Conservation (phyloP, 176 grass and related monocot genomes). For the Puya raimondii region DNA sequence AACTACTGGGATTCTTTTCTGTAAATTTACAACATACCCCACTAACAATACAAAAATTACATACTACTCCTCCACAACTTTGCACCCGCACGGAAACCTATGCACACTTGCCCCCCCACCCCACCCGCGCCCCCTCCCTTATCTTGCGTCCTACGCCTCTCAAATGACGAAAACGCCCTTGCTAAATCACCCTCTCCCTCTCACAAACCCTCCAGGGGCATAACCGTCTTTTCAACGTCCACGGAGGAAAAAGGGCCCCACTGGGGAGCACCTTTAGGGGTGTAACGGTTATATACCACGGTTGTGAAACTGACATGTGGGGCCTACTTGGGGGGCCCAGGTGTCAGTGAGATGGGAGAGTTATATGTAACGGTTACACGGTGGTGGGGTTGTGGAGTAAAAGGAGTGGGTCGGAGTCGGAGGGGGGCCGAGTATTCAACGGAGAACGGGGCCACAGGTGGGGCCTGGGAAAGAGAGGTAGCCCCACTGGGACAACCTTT, state of each 20-base stretch:
- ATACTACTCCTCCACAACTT: not conserved
- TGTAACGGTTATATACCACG: not conserved
- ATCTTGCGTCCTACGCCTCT: conserved; percentile 35
- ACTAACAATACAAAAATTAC: no score
- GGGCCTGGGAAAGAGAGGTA: no score
- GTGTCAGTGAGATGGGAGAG: not conserved
- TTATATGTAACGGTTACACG: no score
- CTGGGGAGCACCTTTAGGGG: no score
- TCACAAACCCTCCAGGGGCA: not conserved
- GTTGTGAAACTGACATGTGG: not conserved
- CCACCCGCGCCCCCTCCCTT: not conserved
- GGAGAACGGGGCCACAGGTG: no score
- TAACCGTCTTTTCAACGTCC: not conserved
- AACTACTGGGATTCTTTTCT: no score
- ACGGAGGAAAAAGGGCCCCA: no score
- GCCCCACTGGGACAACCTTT: no score
- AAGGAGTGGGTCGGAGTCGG: no score
- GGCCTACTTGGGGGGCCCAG: not conserved
- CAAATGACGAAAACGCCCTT: not conserved
- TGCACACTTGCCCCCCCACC: not conserved
- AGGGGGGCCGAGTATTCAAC: no score
- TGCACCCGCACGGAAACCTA: conserved; percentile 27
- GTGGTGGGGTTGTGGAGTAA: no score
- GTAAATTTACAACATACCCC: no score
- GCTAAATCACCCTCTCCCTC: not conserved